Conservation (phyloP, 495 filamentous ascomycete species). For the Podospora pseudoanserina region DNA sequence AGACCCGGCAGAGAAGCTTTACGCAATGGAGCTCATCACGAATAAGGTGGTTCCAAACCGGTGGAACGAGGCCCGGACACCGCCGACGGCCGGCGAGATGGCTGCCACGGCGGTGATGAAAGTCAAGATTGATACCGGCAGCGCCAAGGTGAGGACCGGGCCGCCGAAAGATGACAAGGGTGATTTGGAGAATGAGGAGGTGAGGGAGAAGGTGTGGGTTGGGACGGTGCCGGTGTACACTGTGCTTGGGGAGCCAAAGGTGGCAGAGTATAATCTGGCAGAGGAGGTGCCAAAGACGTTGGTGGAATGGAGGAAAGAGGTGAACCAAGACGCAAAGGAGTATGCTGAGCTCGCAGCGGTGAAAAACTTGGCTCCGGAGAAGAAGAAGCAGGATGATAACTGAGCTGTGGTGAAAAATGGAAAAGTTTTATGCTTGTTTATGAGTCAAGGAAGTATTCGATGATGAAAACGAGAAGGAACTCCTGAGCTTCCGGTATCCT, state of each 20-base stretch:
- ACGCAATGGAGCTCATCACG: slow-evolving; percentile 80
- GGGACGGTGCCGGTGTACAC: slow-evolving; percentile 78
- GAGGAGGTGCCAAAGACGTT: slow-evolving; percentile 62
- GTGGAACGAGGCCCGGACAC: slow-evolving; percentile 66
- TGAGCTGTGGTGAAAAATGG: not conserved
- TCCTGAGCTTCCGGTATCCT: no score
- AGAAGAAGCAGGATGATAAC: slow-evolving; percentile 27
- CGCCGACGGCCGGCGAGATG: slow-evolving; percentile 74
- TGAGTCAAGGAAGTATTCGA: not conserved
- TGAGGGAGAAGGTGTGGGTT: slow-evolving; percentile 66
- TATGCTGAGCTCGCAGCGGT: slow-evolving; percentile 51
- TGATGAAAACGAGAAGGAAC: not conserved
- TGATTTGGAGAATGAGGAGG: slow-evolving; percentile 59
- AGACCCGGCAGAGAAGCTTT: slow-evolving; percentile 68
- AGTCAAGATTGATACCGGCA: slow-evolving; percentile 65
- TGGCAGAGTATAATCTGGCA: slow-evolving; percentile 58
- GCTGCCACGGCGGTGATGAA: slow-evolving; percentile 70
- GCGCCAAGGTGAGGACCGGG: slow-evolving; percentile 73
- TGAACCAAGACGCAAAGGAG: slow-evolving; percentile 50
- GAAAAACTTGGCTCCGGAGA: slow-evolving; percentile 28
- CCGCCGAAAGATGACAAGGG: slow-evolving; percentile 65
- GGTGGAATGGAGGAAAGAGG: slow-evolving; percentile 50
- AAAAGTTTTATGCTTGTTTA: not conserved
- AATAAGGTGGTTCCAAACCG: slow-evolving; percentile 65
- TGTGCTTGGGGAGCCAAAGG: slow-evolving; percentile 64